These are phyloP conservation scores for Metroxylon sagu DNA, from an alignment of 176 grass and related monocot species.

Conservation along the genomic window DNA sequence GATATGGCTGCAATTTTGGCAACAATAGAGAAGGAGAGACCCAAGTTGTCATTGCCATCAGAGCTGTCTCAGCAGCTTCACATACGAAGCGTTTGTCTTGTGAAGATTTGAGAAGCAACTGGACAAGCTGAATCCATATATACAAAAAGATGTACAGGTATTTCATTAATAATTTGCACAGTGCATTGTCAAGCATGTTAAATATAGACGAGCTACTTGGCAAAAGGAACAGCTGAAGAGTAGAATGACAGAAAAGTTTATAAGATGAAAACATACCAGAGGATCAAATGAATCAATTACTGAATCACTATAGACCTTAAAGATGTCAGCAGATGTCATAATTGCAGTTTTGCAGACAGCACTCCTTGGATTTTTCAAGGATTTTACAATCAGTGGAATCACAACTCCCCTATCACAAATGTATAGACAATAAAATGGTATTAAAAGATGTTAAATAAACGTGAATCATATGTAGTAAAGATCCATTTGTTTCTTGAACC, in stretches of 20 bases:
- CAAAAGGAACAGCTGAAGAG: no score
- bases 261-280: slow-evolving; percentile 38
- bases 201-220: no score
- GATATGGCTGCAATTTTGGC: slow-evolving; percentile 70
- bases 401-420: slow-evolving; percentile 44
- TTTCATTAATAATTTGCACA: no score
- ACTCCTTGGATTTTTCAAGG: slow-evolving; percentile 94
- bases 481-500: no score
- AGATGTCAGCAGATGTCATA: slow-evolving; percentile 90
- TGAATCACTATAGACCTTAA: slow-evolving; percentile 68
- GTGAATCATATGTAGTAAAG: no score
- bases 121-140: slow-evolving; percentile 53
- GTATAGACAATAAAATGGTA: not conserved
- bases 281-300: slow-evolving; percentile 68
- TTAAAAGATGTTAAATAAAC: not conserved
- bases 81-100: slow-evolving; percentile 99
- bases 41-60: slow-evolving; percentile 71
- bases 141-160: no score
- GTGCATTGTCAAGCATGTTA: no score
- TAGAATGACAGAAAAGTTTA: no score
- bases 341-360: slow-evolving; percentile 93
- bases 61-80: slow-evolving; percentile 79
- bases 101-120: slow-evolving; percentile 84
- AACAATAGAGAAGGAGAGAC: slow-evolving; percentile 62
- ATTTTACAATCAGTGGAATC: slow-evolving; percentile 84